Evolutionary conservation across 2,329 filamentous ascomycete genomes (phyloP).

Genomic region (Diaporthe australafricana): DNA sequence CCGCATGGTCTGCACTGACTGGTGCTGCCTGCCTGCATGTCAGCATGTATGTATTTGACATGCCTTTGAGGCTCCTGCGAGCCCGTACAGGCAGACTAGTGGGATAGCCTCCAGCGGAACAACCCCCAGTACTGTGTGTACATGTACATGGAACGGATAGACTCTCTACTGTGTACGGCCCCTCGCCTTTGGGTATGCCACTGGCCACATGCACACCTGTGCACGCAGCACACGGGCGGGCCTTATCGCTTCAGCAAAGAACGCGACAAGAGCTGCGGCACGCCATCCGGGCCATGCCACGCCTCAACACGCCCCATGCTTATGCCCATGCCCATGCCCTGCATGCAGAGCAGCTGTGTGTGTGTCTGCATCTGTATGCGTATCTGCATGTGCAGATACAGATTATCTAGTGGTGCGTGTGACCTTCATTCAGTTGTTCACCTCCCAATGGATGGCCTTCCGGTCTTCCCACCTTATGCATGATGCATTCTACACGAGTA

Average conservation of each 20-base stretch:
- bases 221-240: background rate
- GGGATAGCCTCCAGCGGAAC: too few relatives aligned
- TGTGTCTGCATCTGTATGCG: background rate
- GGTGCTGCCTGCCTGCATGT: background rate
- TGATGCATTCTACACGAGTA: background rate
- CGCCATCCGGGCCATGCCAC: too few relatives aligned
- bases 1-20: background rate
- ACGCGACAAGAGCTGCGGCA: background rate
- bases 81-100: too few relatives aligned
- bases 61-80: too few relatives aligned
- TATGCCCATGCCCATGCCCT: background rate
- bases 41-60: too few relatives aligned
- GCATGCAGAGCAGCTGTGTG: background rate
- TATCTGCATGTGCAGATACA: background rate
- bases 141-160: too few relatives aligned
- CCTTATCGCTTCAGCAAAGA: conserved; percentile 6
- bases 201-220: too few relatives aligned
- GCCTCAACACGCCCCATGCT: background rate
- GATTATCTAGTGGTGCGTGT: background rate
- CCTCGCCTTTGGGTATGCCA: too few relatives aligned
- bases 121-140: too few relatives aligned
- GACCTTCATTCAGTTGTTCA: background rate
- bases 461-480: background rate
- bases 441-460: background rate
- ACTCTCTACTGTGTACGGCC: too few relatives aligned